Conservation (phyloP, 306 rosid genomes). For the Calophaca sinica region DNA sequence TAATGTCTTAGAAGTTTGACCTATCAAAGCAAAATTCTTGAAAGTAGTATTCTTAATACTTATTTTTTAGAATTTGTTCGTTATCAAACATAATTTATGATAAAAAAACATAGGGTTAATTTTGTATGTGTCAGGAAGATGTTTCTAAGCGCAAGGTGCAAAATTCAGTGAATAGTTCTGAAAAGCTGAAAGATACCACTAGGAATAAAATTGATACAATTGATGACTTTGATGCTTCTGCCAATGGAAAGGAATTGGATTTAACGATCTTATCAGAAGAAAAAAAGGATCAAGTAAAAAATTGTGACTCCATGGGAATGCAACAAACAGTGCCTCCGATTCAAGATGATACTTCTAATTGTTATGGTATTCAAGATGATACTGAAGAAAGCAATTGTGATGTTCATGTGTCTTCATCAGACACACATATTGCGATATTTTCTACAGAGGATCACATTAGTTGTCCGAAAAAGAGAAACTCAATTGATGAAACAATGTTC, state of each 20-base stretch:
- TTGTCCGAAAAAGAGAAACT: too few species aligned
- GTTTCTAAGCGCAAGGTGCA: too few species aligned
- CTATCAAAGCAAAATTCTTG: too few species aligned
- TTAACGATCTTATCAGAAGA: conserved; percentile 47
- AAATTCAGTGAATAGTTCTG: conserved; percentile 41
- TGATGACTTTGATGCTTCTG: conserved; percentile 43
- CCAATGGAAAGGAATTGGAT: conserved; percentile 51
- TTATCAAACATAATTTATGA: too few species aligned
- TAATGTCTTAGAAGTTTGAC: too few species aligned
- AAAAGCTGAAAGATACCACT: conserved; percentile 40
- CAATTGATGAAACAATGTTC: neutral
- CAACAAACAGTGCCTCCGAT: conserved; percentile 29
- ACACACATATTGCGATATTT: conserved; percentile 49
- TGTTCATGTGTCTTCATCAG: conserved; percentile 31
- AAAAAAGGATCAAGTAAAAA: conserved; percentile 53
- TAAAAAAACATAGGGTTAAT: too few species aligned
- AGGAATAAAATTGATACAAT: conserved; percentile 38
- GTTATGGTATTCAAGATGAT: neutral
- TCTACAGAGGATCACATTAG: conserved; percentile 50
- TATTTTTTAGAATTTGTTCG: too few species aligned
- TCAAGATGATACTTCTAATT: too few species aligned
- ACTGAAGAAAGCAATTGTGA: conserved; percentile 47
- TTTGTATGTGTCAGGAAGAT: too few species aligned
- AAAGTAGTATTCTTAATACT: too few species aligned
- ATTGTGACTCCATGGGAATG: conserved; percentile 40